phyloP scores from a whole-genome alignment of 176 grass and related monocot genomes.

The Oryza rufipogon region DNA sequence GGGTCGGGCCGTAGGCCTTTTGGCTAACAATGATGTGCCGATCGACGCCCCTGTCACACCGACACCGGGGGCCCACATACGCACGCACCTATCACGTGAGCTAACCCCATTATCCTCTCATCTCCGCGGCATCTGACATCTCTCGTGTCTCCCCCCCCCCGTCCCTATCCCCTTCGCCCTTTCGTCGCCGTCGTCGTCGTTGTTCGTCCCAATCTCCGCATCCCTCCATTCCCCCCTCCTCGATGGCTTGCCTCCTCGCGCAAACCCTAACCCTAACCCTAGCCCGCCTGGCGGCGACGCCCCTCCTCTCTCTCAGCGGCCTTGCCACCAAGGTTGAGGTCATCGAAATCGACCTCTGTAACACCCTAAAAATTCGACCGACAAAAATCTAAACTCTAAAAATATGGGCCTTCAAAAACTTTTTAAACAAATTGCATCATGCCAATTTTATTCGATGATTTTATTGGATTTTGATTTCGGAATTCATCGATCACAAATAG shows the following conservation, averaged over 20 bases:
- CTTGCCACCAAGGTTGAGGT: conserved; percentile 69
- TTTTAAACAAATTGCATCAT: no score
- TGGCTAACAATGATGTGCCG: no score
- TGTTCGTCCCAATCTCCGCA: conserved; percentile 15
- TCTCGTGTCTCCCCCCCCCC: background rate
- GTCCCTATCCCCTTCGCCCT: conserved; percentile 18
- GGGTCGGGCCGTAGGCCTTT: no score
- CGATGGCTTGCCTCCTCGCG: conserved; percentile 72
- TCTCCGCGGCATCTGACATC: background rate
- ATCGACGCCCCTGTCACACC: no score
- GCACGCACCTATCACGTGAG: background rate
- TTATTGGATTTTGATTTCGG: no score
- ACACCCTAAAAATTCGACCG: no score
- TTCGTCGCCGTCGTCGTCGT: background rate
- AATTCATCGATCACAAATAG: no score
- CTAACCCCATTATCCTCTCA: background rate
- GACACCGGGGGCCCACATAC: no score
- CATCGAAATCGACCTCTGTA: conserved; percentile 63
- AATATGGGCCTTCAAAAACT: no score
- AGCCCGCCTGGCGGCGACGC: conserved; percentile 5
- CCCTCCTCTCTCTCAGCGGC: conserved; percentile 35
- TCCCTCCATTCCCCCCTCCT: background rate
- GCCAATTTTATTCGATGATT: no score
- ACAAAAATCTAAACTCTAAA: no score
- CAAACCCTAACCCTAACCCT: conserved; percentile 77